Percentiles rank a stretch among this genome's conserved stretches.
Evolutionary conservation across 2,329 filamentous ascomycete species (phyloP).

Genomic region (Pseudogymnoascus sp.): DNA sequence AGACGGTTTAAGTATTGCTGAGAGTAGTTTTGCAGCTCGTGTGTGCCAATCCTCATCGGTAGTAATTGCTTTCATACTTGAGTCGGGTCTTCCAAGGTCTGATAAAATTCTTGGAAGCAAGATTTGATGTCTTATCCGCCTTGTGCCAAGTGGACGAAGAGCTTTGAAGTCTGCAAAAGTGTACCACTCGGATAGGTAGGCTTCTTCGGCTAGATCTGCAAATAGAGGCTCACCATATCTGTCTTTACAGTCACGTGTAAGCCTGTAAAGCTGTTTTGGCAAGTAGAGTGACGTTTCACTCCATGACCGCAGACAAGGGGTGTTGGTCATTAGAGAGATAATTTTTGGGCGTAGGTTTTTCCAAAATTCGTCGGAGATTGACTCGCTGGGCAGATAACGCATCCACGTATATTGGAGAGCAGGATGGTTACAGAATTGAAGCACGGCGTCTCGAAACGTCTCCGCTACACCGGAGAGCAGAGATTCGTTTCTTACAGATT

Average conservation of each 20-base stretch:
- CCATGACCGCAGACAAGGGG: background rate
- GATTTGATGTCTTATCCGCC: background rate
- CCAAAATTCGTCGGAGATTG: constrained; percentile 27
- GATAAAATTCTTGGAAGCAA: background rate
- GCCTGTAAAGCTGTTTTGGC: background rate
- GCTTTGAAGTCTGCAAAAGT: background rate
- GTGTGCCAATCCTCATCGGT: constrained; percentile 15
- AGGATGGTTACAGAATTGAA: constrained; percentile 33
- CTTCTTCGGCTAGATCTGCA: constrained; percentile 11
- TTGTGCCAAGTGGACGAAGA: background rate
- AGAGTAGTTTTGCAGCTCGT: constrained; percentile 12
- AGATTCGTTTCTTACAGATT: constrained; percentile 33
- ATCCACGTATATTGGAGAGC: constrained; percentile 39
- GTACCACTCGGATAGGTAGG: constrained; percentile 11
- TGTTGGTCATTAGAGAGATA: background rate
- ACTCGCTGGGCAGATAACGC: constrained; percentile 35
- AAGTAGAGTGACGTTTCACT: background rate
- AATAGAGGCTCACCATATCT: constrained; percentile 13
- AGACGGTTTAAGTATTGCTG: background rate
- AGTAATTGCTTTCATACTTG: background rate
- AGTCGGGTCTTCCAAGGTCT: background rate
- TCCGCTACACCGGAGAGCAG: constrained; percentile 33
- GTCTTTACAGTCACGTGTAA: background rate
- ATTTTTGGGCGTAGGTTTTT: constrained; percentile 12
- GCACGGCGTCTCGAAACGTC: constrained; percentile 34